Evolutionary conservation across 176 grass and related monocot species (phyloP), one percentile per base, ranked within the genome.

Genomic region (Ampelocalamus luodianensis): DNA sequence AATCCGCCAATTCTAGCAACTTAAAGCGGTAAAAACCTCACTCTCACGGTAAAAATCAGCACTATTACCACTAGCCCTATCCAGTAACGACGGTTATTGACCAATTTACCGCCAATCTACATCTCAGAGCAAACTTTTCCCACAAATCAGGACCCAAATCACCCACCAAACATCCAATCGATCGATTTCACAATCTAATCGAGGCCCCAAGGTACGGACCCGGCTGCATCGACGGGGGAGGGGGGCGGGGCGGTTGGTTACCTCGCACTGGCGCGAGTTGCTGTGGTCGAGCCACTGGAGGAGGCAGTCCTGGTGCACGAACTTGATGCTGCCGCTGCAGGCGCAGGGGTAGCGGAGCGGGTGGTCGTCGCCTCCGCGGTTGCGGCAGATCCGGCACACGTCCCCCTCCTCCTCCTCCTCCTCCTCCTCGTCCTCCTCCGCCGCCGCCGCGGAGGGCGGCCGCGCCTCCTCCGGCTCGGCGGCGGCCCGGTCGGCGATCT

Each of bases 371-470:
- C 96, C 93, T 49, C 97, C 97, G 16, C 90, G 93, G 90, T 99
- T 99, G 78, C 97, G 97, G 87, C 97, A 99, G 93, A 99, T 99
- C 93, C 97, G 93, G 89, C 97, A 99, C 55, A 99, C 97, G 83
- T 99, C 97, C 71, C 83, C 83, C 51, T 94, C 92, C 70, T 88
- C 92, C 3, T 92, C 93, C 5, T 92, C 88, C 22, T 91, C 91
- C 1, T 90, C 89, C 0, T 87, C 91, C n/a, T 89, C 82, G 9
- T 74, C 90, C 42, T 2, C 42, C 42, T 0, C 10, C 44, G 10
- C 10, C 72, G 4, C 79, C 43, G 16, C 67, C 3, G 54, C 72
- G 74, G 87, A 20, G 13, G 81, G 71, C 43, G 89, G 68, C 45
- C 65, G 68, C 66, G 62, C 29, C 80, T 69, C 68, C 83, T 93